Conservation (phyloP, 2,329 filamentous ascomycete genomes). For the Ascocoryne sarcoides region DNA sequence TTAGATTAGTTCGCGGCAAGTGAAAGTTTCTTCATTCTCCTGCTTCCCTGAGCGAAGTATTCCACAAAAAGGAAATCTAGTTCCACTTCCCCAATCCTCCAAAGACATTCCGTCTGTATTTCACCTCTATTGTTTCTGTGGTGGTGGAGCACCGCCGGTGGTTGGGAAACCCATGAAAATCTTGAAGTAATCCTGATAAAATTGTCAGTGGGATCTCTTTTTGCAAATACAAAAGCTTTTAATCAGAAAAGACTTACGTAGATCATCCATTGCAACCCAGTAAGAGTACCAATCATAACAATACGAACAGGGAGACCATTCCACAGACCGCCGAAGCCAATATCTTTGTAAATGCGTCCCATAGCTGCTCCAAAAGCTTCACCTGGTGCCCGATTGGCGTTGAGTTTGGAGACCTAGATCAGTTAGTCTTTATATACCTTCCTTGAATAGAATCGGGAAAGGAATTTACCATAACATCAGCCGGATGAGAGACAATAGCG, state of each 20-base stretch:
- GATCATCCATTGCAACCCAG: constrained; percentile 89
- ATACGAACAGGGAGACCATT: constrained; percentile 81
- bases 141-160: constrained; percentile 50
- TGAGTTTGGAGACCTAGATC: constrained; percentile 60
- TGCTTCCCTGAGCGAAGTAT: too few species aligned
- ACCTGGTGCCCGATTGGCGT: constrained; percentile 65
- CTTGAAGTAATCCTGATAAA: constrained; percentile 69
- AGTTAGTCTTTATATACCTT: too few species aligned
- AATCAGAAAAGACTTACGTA: constrained; percentile 53
- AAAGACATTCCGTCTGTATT: too few species aligned
- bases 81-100: too few species aligned
- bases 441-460: neutral
- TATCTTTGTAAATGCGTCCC: constrained; percentile 73
- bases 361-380: constrained; percentile 73
- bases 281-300: constrained; percentile 61
- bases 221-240: constrained; percentile 3
- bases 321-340: constrained; percentile 84
- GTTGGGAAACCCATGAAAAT: constrained; percentile 83
- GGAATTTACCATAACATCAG: constrained; percentile 79
- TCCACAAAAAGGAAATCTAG: too few species aligned
- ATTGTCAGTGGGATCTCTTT: constrained; percentile 2
- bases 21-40: too few species aligned
- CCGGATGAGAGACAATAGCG: constrained; percentile 71
- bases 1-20: too few species aligned
- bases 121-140: constrained; percentile 23